Evolutionary conservation across 176 grass and related monocot genomes (phyloP).

Genomic region (Aegilops longissima): DNA sequence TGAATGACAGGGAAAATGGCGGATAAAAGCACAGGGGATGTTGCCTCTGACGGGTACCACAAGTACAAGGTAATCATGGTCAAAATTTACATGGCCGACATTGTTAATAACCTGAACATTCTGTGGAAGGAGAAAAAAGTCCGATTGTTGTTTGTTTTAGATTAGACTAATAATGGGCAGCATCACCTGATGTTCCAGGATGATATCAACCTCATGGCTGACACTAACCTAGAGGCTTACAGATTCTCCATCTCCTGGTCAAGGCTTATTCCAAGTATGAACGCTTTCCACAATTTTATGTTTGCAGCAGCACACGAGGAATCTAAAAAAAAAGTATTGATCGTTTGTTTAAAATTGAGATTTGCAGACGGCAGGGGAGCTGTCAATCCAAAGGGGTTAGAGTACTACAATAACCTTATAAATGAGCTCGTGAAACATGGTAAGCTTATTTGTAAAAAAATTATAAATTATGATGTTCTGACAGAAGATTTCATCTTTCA

Average conservation of each 20-base stretch:
- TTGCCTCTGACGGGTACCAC: slow-evolving; percentile 24
- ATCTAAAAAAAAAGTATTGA: too few relatives aligned
- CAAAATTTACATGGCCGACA: not conserved
- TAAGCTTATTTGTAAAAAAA: not conserved
- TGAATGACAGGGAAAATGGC: not conserved
- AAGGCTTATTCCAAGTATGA: slow-evolving; percentile 64
- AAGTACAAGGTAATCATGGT: slow-evolving; percentile 15
- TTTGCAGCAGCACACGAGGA: too few relatives aligned
- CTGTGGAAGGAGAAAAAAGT: not conserved
- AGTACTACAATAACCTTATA: slow-evolving; percentile 69
- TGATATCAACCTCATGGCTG: slow-evolving; percentile 61
- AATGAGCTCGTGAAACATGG: slow-evolving; percentile 59
- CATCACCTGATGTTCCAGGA: slow-evolving; percentile 22
- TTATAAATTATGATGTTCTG: not conserved
- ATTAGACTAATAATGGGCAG: too few relatives aligned
- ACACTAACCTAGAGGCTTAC: slow-evolving; percentile 63
- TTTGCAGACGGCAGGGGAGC: slow-evolving; percentile 60
- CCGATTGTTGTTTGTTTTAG: too few relatives aligned
- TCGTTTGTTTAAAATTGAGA: too few relatives aligned
- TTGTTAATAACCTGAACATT: not conserved
- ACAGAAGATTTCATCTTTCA: not conserved
- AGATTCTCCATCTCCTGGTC: slow-evolving; percentile 82
- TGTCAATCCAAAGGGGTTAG: slow-evolving; percentile 59
- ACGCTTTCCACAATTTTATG: not conserved
- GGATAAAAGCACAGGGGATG: slow-evolving; percentile 6